Evolutionary conservation across 2,329 filamentous ascomycete species (phyloP).

Genomic region (Plenodomus tracheiphilus): DNA sequence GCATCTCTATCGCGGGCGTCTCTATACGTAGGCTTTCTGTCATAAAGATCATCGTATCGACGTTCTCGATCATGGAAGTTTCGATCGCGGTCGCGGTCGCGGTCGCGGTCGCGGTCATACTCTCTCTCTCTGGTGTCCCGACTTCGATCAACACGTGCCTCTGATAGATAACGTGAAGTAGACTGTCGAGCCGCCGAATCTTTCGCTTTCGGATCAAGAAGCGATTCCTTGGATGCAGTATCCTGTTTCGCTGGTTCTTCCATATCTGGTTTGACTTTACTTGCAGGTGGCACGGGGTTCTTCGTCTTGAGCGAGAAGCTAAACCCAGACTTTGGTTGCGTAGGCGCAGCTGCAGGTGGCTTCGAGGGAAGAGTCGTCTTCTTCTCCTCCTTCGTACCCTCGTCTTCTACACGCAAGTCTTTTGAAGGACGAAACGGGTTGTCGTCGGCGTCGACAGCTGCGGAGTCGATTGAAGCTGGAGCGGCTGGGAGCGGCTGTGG

Average conservation of each 20-base stretch:
- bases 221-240: constrained; percentile 43
- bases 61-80: constrained; percentile 44
- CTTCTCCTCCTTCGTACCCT: constrained; percentile 54
- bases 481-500: constrained; percentile 21
- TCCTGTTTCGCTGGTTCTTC: constrained; percentile 42
- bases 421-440: constrained; percentile 67
- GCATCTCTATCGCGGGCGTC: constrained; percentile 32
- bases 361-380: constrained; percentile 58
- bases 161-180: constrained; percentile 21
- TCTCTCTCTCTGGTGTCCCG: constrained; percentile 24
- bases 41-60: constrained; percentile 30
- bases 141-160: constrained; percentile 29
- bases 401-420: constrained; percentile 67
- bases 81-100: no score
- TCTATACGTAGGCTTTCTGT: constrained; percentile 31
- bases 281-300: constrained; percentile 57
- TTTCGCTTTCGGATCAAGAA: constrained; percentile 44
- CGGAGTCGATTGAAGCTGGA: constrained; percentile 23
- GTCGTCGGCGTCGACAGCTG: constrained; percentile 57
- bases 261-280: constrained; percentile 56
- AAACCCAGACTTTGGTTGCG: constrained; percentile 62
- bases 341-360: constrained; percentile 56
- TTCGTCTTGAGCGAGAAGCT: constrained; percentile 90
- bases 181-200: constrained; percentile 39
- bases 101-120: constrained; percentile 35